Evolutionary conservation across 2,329 filamentous ascomycete species (phyloP).

Genomic region (Aspergillus piperis): DNA sequence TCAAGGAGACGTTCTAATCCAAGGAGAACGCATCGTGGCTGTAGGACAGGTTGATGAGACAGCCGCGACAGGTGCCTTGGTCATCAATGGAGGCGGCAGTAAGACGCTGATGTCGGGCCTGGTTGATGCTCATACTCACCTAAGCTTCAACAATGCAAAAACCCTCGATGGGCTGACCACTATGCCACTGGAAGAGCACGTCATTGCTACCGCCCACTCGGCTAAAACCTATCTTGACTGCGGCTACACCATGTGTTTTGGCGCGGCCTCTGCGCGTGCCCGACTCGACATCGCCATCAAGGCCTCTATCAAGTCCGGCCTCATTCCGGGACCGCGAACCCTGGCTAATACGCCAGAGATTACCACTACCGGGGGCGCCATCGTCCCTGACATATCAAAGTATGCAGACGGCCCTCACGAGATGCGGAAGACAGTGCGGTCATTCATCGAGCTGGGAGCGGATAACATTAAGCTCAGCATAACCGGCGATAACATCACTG

Average conservation of each 20-base stretch:
- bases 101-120: slow-evolving; percentile 4
- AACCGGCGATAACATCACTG: background rate
- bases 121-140: slow-evolving; percentile 6
- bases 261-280: slow-evolving; percentile 12
- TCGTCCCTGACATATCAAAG: slow-evolving; percentile 14
- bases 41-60: background rate
- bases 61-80: background rate
- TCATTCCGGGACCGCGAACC: slow-evolving; percentile 10
- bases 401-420: slow-evolving; percentile 37
- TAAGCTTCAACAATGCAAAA: slow-evolving; percentile 6
- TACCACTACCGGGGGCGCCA: slow-evolving; percentile 6
- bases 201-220: slow-evolving; percentile 7
- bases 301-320: slow-evolving; percentile 10
- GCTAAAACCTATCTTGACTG: slow-evolving; percentile 11
- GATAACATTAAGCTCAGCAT: slow-evolving; percentile 7
- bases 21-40: slow-evolving; percentile 37
- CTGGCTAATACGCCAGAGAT: slow-evolving; percentile 12
- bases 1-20: slow-evolving; percentile 42
- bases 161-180: background rate
- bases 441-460: background rate
- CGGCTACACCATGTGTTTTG: slow-evolving; percentile 19
- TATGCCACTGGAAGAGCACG: slow-evolving; percentile 10
- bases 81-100: background rate
- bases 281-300: slow-evolving; percentile 12
- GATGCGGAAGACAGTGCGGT: slow-evolving; percentile 37